Evolutionary conservation across 768 basidiomycete genomes (phyloP).

Genomic region (Tulasnella sp.): DNA sequence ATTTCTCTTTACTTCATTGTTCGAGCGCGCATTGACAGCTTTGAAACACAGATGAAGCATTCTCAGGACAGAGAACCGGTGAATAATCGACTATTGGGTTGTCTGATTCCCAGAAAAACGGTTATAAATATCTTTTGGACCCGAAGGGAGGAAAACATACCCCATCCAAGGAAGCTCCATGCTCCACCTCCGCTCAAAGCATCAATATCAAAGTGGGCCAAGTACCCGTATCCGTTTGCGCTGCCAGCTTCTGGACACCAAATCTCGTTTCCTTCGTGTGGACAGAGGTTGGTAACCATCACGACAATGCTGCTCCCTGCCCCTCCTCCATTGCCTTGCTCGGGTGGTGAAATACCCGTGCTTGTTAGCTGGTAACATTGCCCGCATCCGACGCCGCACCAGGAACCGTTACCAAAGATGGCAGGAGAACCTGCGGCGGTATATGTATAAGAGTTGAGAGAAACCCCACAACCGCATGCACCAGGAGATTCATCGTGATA

Average conservation of each 20-base stretch:
- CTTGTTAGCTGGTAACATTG: conserved; percentile 1
- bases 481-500: neutral
- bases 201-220: conserved; percentile 1
- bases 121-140: too few relatives aligned
- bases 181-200: neutral
- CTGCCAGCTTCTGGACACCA: neutral
- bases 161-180: neutral
- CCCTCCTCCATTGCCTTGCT: neutral
- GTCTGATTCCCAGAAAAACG: neutral
- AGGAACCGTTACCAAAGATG: conserved; percentile 3
- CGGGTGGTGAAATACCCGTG: neutral
- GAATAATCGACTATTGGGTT: neutral
- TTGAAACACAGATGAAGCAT: neutral
- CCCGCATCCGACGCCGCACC: conserved; percentile 1
- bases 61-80: neutral
- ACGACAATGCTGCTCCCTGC: neutral
- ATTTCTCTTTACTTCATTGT: neutral
- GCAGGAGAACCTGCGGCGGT: neutral
- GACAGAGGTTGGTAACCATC: conserved; percentile 1
- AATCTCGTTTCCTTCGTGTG: neutral
- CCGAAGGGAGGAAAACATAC: neutral
- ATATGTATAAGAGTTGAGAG: neutral
- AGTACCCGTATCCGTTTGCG: neutral
- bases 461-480: neutral
- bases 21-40: neutral